Base-by-base conservation (phyloP, 2,329 filamentous ascomycete species). In the Aspergillus hortae region DNA sequence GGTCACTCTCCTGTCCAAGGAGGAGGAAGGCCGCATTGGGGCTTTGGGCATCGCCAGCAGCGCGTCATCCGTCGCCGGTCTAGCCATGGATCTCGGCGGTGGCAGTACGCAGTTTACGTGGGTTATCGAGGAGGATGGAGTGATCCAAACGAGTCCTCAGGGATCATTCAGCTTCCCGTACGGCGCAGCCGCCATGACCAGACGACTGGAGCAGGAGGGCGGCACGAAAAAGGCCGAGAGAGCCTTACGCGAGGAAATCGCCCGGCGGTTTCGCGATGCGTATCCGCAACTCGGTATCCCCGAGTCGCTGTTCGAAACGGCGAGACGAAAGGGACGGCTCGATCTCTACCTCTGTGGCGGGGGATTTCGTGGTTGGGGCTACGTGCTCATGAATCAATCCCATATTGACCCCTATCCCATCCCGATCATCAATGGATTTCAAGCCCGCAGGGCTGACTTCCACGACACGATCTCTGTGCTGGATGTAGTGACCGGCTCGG, bases 321-420 rank as follows among this genome's bases (percentile, higher is more conserved):
- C 77, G 12, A 67, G 73, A 25, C 61, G 68, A 6, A 61, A 75
- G 1, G 76, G 75, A 1, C 80, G 80, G 4, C 77, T 91, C 52
- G 83, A 87, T 32, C 77, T 96, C 7, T 96, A 92, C 67, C 84
- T 96, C 52, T 95, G 89, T 56, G 92, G 92, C 41, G 92, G 92
- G 21, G 92, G 92, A 0, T 95, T 96, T 66, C 80, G 92, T 33
- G 92, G 92, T 14, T 96, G 95, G 78, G 92, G 91, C 6, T 95
- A 90, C 69, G 85, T 95, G 64, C 78, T 96, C 48, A 92, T 95
- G 87, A 85, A 88, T 66, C 81, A 83, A 59, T 88, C 92, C 62
- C 71, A 77, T 5, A 81, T 90, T 41, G 76, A 80, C 49, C 90
- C 90, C 0, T 96, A 95, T 67, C 92, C 92, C 0, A 88, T 96